Evolutionary conservation across 139 green algal genomes (phyloP), one percentile per base, ranked within the genome.

Genomic region (Gonium pectorale): DNA sequence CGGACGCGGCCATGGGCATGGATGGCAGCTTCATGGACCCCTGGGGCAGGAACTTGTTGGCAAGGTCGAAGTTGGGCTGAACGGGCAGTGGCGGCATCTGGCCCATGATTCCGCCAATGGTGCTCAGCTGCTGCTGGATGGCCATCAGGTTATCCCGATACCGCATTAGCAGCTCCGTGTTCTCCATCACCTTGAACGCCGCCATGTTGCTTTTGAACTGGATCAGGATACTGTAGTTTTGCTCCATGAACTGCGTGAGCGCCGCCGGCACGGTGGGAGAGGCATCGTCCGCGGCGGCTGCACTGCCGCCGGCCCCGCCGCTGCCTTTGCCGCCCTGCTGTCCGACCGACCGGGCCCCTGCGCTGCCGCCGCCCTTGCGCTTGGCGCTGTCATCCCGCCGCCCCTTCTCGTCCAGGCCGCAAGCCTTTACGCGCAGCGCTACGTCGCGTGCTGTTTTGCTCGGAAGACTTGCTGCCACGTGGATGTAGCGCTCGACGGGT

Each of bases 81-180:
- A 95, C 95, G 2, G 96, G 96, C 62, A 98, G 87, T 31, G 94
- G 90, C 21, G 96, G 96, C 96, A 98, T 97, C 46, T 96, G 89
- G 27, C 72, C 90, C 92, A 97, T 95, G 27, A 94, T 92, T 41
- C 93, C 95, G 19, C 77, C 86, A 73, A 95, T 93, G 38, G 22
- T 74, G 35, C 86, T 89, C 91, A 98, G 96, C 43, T 93, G 90
- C n/a, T 92, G 84, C 29, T 96, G 79, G 38, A 95, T 94, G 44
- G 79, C 79, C 70, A 96, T 77, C 43, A 98, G 92, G 92, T 97
- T 98, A 86, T 98, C 96, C 24, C 92, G 87, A 77, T 97, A 94
- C 24, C 86, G 80, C 66, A 95, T 80, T 62, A 98, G 87, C 78
- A 98, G 90, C 79, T 96, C 90, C 0, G 90, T 96, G 90, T 98